Base-by-base conservation (phyloP, 768 basidiomycete genomes). In the Crepidotus variabilis region DNA sequence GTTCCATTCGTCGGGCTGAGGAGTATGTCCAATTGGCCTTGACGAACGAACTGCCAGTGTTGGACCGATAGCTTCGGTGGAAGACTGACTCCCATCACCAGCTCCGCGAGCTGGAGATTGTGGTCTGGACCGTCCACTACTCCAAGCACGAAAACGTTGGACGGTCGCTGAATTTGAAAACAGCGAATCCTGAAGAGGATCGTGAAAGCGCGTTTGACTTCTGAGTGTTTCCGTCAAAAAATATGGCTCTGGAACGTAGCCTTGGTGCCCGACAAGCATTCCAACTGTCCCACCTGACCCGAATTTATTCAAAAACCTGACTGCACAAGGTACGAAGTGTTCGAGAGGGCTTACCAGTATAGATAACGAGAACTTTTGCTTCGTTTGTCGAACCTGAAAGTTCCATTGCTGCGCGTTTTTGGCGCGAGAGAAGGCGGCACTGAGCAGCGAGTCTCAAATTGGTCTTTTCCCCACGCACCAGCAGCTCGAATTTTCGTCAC, bases 151-250 rank as follows among this genome's bases (percentile, higher is more conserved):
- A 67, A 87, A 96, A 5, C 88, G 86, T 65, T 88, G 83, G 7
- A 94, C 87, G 20, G 92, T 88, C 6, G 77, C 74, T 0, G 91
- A 83, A 61, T 92, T 83, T 0, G 91, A 92, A 65, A 92, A 94
- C 21, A 96, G 72, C 0, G 93, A 94, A 57, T 92, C 87, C 67
- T 90, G 88, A 21, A 86, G 72, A 2, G 94, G 95, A 61, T 98
- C 95, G 70, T 98, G 92, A 65, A 98, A 98, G 11, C 95, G 85
- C 36, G 82, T 83, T 71, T 94, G 92, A 61, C 86, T 86, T 62
- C 81, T 76, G 24, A 96, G 80, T 0, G 87, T 92, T 69, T 92
- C 88, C 5, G 91, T 92, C 59, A 95, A 75, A 67, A 93, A 94
- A 63, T 87, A 87, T 0, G 92, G 92, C 65, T 94, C 93, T 11